Percentiles rank a stretch among this genome's conserved stretches.
Conservation (phyloP, 169 alveolate genomes). For the Pseudocohnilembus persalinus region DNA sequence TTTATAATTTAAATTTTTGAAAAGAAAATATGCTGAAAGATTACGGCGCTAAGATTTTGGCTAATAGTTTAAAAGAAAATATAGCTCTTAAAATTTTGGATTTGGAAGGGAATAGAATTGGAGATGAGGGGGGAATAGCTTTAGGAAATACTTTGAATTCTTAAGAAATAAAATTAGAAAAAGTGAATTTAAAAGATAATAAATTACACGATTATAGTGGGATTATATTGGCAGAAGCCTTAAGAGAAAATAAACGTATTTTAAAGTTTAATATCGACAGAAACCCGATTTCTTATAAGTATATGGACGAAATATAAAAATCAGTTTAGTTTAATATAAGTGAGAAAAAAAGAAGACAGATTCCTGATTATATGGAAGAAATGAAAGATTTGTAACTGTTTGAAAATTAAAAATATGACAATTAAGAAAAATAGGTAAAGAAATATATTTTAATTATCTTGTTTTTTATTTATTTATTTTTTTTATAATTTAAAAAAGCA, state of each 20-base stretch:
- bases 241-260: constrained; percentile 46
- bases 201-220: constrained; percentile 61
- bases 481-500: no score
- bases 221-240: constrained; percentile 51
- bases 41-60: constrained; percentile 53
- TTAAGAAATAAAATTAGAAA: constrained; percentile 26
- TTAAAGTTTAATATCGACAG: constrained; percentile 50
- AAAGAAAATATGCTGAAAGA: constrained; percentile 63
- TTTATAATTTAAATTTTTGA: no score
- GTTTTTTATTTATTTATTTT: no score
- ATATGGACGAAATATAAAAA: constrained; percentile 26
- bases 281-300: constrained; percentile 58
- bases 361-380: constrained; percentile 15
- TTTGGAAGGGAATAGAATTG: background rate
- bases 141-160: constrained; percentile 41
- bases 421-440: background rate
- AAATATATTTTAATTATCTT: no score
- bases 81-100: constrained; percentile 24
- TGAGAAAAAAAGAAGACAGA: constrained; percentile 1
- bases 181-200: constrained; percentile 49
- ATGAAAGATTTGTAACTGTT: background rate
- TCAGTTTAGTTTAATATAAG: constrained; percentile 13
- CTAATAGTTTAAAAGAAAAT: constrained; percentile 54
- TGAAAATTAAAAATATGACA: constrained; percentile 26
- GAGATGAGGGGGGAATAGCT: constrained; percentile 40